Conservation (phyloP, 164 flowering plant species). For the Chimonanthus praecox region DNA sequence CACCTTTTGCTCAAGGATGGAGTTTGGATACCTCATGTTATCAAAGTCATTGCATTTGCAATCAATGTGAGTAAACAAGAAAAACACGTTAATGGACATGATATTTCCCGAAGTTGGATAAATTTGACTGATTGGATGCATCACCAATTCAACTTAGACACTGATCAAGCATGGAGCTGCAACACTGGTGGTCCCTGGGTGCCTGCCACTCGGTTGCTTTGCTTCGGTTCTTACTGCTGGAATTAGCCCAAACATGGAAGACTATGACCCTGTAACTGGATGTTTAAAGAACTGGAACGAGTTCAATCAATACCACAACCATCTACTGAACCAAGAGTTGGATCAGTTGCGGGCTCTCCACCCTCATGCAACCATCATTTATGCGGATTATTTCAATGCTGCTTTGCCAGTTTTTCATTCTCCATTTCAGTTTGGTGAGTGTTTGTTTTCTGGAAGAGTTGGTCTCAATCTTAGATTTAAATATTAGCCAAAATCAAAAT, state of each 20-base stretch:
- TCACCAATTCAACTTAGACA: slow-evolving; percentile 14
- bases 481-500: too few species aligned
- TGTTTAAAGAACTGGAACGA: slow-evolving; percentile 40
- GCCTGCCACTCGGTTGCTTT: slow-evolving; percentile 48
- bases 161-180: slow-evolving; percentile 53
- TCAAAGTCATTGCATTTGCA: slow-evolving; percentile 29
- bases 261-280: slow-evolving; percentile 33
- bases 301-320: slow-evolving; percentile 43
- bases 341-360: slow-evolving; percentile 28
- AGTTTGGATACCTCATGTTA: slow-evolving; percentile 30
- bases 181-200: slow-evolving; percentile 52
- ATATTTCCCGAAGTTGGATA: not conserved
- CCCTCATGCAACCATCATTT: slow-evolving; percentile 42
- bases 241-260: slow-evolving; percentile 20
- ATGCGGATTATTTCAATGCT: slow-evolving; percentile 51
- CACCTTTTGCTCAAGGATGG: slow-evolving; percentile 18
- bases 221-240: slow-evolving; percentile 35
- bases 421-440: slow-evolving; percentile 39
- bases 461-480: too few species aligned
- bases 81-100: not conserved
- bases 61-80: slow-evolving; percentile 21
- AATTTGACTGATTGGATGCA: not conserved
- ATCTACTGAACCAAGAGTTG: slow-evolving; percentile 29
- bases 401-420: slow-evolving; percentile 25
- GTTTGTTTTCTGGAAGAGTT: not conserved